A percentile compares a stretch with the other conserved stretches of the same genome.
phyloP scores from a whole-genome alignment of 2,329 filamentous ascomycete species.

The Botryosphaeria dothidea region DNA sequence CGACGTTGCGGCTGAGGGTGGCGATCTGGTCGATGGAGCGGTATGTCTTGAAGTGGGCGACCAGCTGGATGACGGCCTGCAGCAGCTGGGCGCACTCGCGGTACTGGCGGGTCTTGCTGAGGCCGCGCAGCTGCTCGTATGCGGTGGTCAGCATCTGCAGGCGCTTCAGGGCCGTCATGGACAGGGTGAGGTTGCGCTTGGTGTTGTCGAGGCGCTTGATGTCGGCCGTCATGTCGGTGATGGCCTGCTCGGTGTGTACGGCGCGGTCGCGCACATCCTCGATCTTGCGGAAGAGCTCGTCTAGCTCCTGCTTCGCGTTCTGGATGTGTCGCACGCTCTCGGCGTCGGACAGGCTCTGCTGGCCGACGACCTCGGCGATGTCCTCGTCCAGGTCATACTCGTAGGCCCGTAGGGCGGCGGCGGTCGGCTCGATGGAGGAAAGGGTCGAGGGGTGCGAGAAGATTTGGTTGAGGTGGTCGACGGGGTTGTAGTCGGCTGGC shows the following conservation, averaged over 20 bases:
- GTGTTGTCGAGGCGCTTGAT: conserved; percentile 97
- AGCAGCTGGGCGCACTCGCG: conserved; percentile 90
- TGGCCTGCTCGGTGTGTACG: conserved; percentile 89
- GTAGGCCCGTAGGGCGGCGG: conserved; percentile 70
- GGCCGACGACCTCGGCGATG: conserved; percentile 69
- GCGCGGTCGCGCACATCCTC: conserved; percentile 88
- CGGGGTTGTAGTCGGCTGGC: conserved; percentile 84
- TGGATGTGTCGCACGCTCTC: conserved; percentile 91
- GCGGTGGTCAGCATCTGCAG: conserved; percentile 98
- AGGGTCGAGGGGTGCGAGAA: conserved; percentile 89
- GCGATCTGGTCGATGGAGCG: conserved; percentile 98
- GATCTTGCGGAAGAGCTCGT: conserved; percentile 89
- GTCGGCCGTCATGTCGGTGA: conserved; percentile 98
- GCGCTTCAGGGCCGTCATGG: conserved; percentile 96
- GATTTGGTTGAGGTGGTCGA: conserved; percentile 88
- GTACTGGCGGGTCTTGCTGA: conserved; percentile 87
- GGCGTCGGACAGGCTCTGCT: conserved; percentile 81
- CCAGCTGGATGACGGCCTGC: conserved; percentile 93
- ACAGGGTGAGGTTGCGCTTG: conserved; percentile 92
- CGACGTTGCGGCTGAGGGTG: conserved; percentile 85
- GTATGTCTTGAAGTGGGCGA: conserved; percentile 98
- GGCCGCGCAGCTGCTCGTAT: conserved; percentile 88
- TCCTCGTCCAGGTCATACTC: conserved; percentile 80
- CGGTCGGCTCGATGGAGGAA: conserved; percentile 72
- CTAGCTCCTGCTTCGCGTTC: conserved; percentile 84